phyloP scores from a whole-genome alignment of 495 filamentous ascomycete species.

The Trichoderma gamsii region DNA sequence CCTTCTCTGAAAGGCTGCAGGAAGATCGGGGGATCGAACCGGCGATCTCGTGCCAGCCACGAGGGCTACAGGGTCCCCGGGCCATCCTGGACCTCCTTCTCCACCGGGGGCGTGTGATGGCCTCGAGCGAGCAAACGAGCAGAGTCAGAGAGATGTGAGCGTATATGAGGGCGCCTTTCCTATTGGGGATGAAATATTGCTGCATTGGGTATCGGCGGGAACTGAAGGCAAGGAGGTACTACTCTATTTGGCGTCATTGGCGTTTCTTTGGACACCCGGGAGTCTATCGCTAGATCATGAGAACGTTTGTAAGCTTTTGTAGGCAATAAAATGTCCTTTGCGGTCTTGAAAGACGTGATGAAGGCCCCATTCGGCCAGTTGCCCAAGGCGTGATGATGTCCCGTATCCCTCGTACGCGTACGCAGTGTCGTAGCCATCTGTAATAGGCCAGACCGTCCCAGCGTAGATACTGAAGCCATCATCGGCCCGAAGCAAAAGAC shows the following conservation, averaged over 20 bases:
- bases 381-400: neutral
- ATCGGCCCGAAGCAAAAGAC: neutral
- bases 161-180: conserved; percentile 15
- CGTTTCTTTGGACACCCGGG: conserved; percentile 6
- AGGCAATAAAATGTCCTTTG: conserved; percentile 13
- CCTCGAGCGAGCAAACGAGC: neutral
- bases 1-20: neutral
- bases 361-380: neutral
- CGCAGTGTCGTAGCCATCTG: neutral
- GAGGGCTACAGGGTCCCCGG: conserved; percentile 26
- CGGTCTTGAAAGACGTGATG: neutral
- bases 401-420: neutral
- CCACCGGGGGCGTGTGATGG: neutral
- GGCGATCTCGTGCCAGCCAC: conserved; percentile 19
- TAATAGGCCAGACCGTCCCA: neutral
- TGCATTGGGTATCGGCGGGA: conserved; percentile 18
- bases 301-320: conserved; percentile 18
- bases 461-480: neutral
- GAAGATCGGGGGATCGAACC: conserved; percentile 22
- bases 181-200: conserved; percentile 18
- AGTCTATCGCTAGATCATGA: conserved; percentile 13
- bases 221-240: conserved; percentile 15
- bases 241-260: conserved; percentile 13
- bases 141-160: neutral
- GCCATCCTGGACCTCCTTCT: neutral